Conservation (phyloP, 192 early-diverging fungal genomes). For the Coemansia sp. region DNA sequence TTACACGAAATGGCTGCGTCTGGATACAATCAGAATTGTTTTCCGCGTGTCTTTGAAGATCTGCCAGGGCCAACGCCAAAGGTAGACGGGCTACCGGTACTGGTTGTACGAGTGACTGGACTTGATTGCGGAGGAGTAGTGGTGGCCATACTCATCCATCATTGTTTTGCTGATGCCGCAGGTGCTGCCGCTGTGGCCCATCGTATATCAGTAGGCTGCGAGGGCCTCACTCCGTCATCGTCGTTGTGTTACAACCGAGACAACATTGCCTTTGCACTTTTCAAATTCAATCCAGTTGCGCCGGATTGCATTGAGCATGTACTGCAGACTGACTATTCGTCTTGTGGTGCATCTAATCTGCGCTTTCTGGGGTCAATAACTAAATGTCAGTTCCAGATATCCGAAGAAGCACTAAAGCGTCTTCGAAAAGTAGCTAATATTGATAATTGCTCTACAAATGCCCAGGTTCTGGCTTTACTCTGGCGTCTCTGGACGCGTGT, state of each 20-base stretch:
- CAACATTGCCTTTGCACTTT: too few species aligned
- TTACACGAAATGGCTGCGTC: conserved; percentile 1
- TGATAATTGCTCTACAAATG: conserved; percentile 12
- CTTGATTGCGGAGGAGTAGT: conserved; percentile 11
- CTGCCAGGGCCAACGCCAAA: conserved; percentile 1
- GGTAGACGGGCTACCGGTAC: conserved; percentile 12
- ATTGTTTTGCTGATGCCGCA: conserved; percentile 14
- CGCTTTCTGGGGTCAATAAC: background rate
- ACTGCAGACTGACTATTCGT: too few species aligned
- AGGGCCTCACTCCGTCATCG: too few species aligned
- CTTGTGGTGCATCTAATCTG: too few species aligned
- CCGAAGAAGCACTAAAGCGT: background rate
- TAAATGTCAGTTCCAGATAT: conserved; percentile 9
- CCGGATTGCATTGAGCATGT: too few species aligned
- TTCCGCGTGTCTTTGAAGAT: conserved; percentile 11
- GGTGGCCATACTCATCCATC: conserved; percentile 16
- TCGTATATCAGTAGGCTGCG: background rate
- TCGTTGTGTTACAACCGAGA: too few species aligned
- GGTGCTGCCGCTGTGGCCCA: conserved; percentile 7
- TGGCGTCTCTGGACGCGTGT: conserved; percentile 34
- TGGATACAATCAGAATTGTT: conserved; percentile 23
- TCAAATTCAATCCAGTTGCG: too few species aligned
- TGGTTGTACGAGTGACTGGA: conserved; percentile 7
- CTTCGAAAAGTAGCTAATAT: background rate
- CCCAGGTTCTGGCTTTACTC: conserved; percentile 24